Evolutionary conservation across 306 rosid species (phyloP), one percentile per base, ranked within the genome.

Genomic region (Myrica gale): DNA sequence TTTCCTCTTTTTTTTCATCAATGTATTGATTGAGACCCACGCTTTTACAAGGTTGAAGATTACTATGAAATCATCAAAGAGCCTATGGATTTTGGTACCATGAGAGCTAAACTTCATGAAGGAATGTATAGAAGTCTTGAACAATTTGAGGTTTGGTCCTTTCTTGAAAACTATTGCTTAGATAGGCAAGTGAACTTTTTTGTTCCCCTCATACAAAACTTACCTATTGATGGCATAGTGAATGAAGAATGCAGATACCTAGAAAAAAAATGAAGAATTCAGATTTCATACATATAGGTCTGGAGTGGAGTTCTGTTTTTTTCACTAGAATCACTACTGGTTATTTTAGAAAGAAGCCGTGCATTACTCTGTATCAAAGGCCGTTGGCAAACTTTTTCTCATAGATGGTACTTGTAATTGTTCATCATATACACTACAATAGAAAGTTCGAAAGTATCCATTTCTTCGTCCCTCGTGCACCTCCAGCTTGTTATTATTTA

Each of bases 31-130:
- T 13, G 26, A 23, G 67, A 32, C 72, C 57, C 44, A 51, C 66
- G 17, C 26, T 15, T 50, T 9, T 9, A 6, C 37, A 32, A 84
- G 88, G 88, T 81, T 26, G 70, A 16, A 55, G 73, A 39, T 32
- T 81, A 84, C 65, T 67, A 84, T 23, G 16, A 17, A 2, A 84
- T 75, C 5, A 81, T 84, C 16, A 70, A 74, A 58, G 76, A 84
- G 73, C 88, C 85, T 1, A 84, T 84, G 85, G 88, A 84, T 78
- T 84, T 84, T 61, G 81, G 85, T 50, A 84, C 81, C 47, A 79
- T 84, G 78, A 84, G 85, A 46, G 71, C 81, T 60, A 81, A 84
- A 78, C 81, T 84, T 57, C 67, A 78, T 16, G 81, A 79, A 72
- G 83, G 76, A 60, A 16, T 50, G 53, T 84, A 84, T 8, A 76